Percentiles rank a stretch among this genome's conserved stretches.
Evolutionary conservation across 2,329 filamentous ascomycete genomes (phyloP).

Genomic region (Penicillium griseofulvum): DNA sequence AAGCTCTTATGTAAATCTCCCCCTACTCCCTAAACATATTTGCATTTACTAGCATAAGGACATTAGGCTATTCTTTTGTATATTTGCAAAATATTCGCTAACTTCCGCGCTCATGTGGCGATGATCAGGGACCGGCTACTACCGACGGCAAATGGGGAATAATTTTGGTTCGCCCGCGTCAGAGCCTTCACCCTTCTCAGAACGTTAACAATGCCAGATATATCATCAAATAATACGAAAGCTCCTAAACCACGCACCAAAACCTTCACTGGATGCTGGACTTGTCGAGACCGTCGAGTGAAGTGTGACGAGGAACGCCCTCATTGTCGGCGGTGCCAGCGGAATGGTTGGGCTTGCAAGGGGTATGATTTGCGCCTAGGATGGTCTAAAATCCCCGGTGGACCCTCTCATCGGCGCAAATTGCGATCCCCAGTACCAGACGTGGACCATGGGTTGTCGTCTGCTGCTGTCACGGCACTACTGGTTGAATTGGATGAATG

Average conservation of each 20-base stretch:
- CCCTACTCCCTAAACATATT: background rate
- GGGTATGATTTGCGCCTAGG: conserved; percentile 24
- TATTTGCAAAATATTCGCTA: background rate
- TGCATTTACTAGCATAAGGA: background rate
- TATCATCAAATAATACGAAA: conserved; percentile 11
- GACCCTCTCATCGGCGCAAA: conserved; percentile 17
- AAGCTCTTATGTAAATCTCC: background rate
- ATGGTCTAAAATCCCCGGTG: conserved; percentile 18
- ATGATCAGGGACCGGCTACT: conserved; percentile 6
- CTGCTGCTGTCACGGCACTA: conserved; percentile 17
- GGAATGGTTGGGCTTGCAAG: conserved; percentile 21
- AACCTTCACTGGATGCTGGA: conserved; percentile 28
- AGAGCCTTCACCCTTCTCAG: conserved; percentile 4
- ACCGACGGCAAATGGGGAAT: conserved; percentile 7
- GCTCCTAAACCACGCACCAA: conserved; percentile 18
- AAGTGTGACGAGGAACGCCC: conserved; percentile 26
- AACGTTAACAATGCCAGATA: conserved; percentile 17
- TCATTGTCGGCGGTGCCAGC: conserved; percentile 20
- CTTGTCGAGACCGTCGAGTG: conserved; percentile 22
- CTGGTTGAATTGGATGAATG: conserved; percentile 19
- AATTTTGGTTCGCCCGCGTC: background rate
- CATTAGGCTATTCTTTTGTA: background rate
- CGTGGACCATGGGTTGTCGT: conserved; percentile 10
- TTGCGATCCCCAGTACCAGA: conserved; percentile 7
- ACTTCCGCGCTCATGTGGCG: background rate